Evolutionary conservation across 208 protist species (phyloP).

Genomic region (Crithidia bombi): DNA sequence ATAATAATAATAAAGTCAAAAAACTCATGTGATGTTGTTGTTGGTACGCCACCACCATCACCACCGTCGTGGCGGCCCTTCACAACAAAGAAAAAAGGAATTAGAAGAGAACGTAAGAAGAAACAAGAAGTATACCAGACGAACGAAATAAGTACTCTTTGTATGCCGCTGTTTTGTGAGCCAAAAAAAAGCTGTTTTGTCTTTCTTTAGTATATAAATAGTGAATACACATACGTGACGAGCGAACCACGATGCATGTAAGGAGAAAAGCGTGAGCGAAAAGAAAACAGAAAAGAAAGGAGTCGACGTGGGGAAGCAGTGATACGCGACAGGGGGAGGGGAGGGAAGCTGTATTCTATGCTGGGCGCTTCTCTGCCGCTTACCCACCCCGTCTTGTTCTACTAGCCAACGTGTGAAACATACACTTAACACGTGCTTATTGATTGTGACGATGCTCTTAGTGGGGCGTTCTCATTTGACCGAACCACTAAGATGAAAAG

Average conservation of each 20-base stretch:
- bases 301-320: not conserved
- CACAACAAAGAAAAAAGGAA: constrained; percentile 1
- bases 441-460: not conserved
- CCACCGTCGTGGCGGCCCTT: not conserved
- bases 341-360: too few relatives aligned
- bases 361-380: too few relatives aligned
- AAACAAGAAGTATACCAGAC: not conserved
- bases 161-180: constrained; percentile 6
- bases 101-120: not conserved
- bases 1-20: not conserved
- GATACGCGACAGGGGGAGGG: too few relatives aligned
- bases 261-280: not conserved
- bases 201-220: constrained; percentile 21
- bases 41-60: not conserved
- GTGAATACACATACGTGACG: not conserved
- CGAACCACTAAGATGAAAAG: constrained; percentile 12
- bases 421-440: not conserved
- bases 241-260: constrained; percentile 4
- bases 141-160: not conserved
- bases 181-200: not conserved
- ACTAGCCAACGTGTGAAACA: too few relatives aligned
- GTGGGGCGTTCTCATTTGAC: not conserved
- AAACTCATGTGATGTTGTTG: not conserved
- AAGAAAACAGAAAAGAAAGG: constrained; percentile 1
- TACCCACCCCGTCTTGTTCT: too few relatives aligned